A percentile compares a stretch with the other conserved stretches of the same genome.
Conservation (phyloP, 2,329 filamentous ascomycete species). For the Xylariales sp. region DNA sequence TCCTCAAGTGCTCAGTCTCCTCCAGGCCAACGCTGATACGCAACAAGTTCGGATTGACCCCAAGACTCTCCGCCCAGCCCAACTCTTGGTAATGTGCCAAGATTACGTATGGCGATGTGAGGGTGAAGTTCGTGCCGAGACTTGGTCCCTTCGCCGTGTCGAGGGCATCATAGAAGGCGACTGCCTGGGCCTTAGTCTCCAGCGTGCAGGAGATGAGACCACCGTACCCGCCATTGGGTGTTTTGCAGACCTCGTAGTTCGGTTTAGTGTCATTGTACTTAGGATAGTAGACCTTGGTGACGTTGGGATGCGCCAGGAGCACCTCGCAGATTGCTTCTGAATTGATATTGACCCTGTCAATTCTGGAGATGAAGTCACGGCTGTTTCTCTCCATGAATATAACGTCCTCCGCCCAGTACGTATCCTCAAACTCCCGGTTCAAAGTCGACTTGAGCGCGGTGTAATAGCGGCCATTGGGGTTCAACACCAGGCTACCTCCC, state of each 20-base stretch:
- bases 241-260: conserved; percentile 75
- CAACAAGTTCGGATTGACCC: conserved; percentile 75
- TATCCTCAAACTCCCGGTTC: conserved; percentile 70
- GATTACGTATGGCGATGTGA: conserved; percentile 86
- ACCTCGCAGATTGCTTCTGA: conserved; percentile 78
- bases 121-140: conserved; percentile 92
- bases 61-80: conserved; percentile 81
- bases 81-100: conserved; percentile 88
- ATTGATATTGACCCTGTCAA: conserved; percentile 79
- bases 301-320: conserved; percentile 53
- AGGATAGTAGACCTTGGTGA: conserved; percentile 84
- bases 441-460: conserved; percentile 61
- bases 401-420: conserved; percentile 89
- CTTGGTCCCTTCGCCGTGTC: conserved; percentile 91
- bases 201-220: conserved; percentile 85
- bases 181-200: conserved; percentile 61
- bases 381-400: conserved; percentile 96
- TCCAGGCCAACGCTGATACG: conserved; percentile 89
- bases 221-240: conserved; percentile 77
- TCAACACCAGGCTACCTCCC: conserved; percentile 72
- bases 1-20: conserved; percentile 61
- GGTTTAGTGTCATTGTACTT: conserved; percentile 65
- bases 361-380: conserved; percentile 79
- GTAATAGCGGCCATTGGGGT: conserved; percentile 68
- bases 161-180: conserved; percentile 79